Conservation (phyloP, 2,329 filamentous ascomycete genomes). For the Remersonia thermophila region DNA sequence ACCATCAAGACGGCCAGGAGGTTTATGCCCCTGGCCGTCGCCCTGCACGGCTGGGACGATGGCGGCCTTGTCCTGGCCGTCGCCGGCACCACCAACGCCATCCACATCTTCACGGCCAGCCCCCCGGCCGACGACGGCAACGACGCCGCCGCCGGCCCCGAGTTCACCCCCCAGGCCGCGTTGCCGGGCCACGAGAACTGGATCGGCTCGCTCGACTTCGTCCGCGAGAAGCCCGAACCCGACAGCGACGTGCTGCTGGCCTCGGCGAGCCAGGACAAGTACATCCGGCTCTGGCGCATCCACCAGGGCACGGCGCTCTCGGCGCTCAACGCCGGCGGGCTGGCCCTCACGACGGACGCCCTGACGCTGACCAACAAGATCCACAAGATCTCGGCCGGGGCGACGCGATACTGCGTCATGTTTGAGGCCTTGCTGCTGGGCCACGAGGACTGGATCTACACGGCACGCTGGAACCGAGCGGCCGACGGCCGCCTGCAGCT, state of each 20-base stretch:
- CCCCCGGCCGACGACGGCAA: not conserved
- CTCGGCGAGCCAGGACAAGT: constrained; percentile 95
- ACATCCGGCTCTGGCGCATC: constrained; percentile 85
- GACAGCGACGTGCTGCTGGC: constrained; percentile 66
- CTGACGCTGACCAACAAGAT: constrained; percentile 70
- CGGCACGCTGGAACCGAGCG: constrained; percentile 56
- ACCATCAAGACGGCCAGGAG: constrained; percentile 61
- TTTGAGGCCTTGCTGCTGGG: constrained; percentile 90
- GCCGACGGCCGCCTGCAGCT: constrained; percentile 48
- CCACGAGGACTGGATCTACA: constrained; percentile 98
- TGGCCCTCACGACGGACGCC: constrained; percentile 44
- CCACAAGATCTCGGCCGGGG: constrained; percentile 54
- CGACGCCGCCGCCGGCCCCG: constrained; percentile 11
- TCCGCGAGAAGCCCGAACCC: constrained; percentile 41
- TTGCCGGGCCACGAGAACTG: constrained; percentile 88
- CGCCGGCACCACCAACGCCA: constrained; percentile 70
- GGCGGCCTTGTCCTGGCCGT: constrained; percentile 59
- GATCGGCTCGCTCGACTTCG: constrained; percentile 78
- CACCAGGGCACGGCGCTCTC: constrained; percentile 57
- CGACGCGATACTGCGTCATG: constrained; percentile 62
- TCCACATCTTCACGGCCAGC: constrained; percentile 62
- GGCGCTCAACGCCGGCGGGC: constrained; percentile 37
- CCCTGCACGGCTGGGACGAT: constrained; percentile 48
- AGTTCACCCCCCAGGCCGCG: constrained; percentile 62
- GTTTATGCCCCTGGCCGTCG: constrained; percentile 70